Base-by-base conservation (phyloP, 2,329 filamentous ascomycete species). In the Sclerotinia sclerotiorum region DNA sequence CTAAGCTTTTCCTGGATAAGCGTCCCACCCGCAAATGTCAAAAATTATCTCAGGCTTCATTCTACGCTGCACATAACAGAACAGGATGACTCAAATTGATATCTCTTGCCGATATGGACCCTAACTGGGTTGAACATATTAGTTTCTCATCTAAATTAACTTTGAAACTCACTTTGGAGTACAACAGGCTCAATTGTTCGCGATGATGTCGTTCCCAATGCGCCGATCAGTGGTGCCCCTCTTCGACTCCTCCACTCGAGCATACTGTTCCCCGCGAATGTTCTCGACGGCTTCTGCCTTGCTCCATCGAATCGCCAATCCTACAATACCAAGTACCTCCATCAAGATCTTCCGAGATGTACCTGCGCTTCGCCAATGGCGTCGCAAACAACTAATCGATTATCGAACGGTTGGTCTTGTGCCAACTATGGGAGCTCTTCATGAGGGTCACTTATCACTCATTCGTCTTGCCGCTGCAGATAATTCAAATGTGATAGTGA, bases 401-500 rank as follows among this genome's bases (percentile, higher is more conserved):
- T 86, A 90, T 74, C 87, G 90, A 68, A 89, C 88, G 56, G 88
- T 99, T 69, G 93, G 91, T 69, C 87, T 99, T 39, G 93, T 99
- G 48, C 95, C 95, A 1, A 99, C 95, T 44, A 98, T 99, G 95
- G 95, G 95, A 71, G 95, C 95, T 62, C 85, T 99, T n/a, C 95
- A 99, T 79, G 86, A 88, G 67, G 95, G 95, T 52, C 95, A 99
- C 80, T 81, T 97, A 64, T 91, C 91, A 4, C 85, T 99, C 29
- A 90, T 97, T 75, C 90, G 92, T 69, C 86, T 89, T 74, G 95
- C 95, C 3, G 94, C 94, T 1, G 83, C 84, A 60, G 92, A 97
- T 75, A 95, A 93, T 80, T 90, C 91, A 72, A 87, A 93, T 74
- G 91, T 98, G 68, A 89, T 97, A 70, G 91, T 99, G 68, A 93